phyloP scores from a whole-genome alignment of 2,329 filamentous ascomycete species.

The Colletotrichum paranaense region DNA sequence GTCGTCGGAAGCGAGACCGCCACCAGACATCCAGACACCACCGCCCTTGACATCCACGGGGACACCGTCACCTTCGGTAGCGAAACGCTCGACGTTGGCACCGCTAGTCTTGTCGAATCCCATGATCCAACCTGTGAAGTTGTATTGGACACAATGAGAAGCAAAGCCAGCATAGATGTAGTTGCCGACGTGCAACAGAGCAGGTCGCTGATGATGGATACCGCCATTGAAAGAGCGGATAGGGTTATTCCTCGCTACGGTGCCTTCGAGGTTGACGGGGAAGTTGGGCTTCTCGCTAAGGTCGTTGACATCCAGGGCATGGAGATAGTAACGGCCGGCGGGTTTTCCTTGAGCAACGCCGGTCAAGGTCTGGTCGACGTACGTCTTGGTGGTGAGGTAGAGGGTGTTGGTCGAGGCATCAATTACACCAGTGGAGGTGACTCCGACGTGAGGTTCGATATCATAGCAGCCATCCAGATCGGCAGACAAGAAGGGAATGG shows the following conservation, averaged over 20 bases:
- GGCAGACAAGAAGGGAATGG: constrained; percentile 60
- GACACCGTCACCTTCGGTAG: constrained; percentile 55
- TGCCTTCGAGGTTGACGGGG: constrained; percentile 60
- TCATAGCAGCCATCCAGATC: constrained; percentile 61
- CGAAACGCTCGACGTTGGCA: constrained; percentile 50
- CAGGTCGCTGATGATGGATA: constrained; percentile 62
- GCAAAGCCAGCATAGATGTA: constrained; percentile 65
- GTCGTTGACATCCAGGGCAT: constrained; percentile 52
- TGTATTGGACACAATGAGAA: constrained; percentile 66
- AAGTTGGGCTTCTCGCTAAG: constrained; percentile 53
- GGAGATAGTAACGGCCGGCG: constrained; percentile 49
- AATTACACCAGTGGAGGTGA: constrained; percentile 59
- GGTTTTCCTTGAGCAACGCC: constrained; percentile 46
- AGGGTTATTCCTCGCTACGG: constrained; percentile 56
- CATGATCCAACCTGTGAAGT: constrained; percentile 65
- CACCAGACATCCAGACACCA: constrained; percentile 56
- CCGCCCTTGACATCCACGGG: constrained; percentile 50
- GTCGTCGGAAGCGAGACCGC: constrained; percentile 52
- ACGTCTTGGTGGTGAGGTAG: constrained; percentile 57
- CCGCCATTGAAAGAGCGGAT: constrained; percentile 63
- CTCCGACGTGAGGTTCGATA: constrained; percentile 58
- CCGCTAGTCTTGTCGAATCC: constrained; percentile 57
- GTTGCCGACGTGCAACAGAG: constrained; percentile 56
- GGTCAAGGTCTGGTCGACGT: constrained; percentile 45
- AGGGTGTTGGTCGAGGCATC: constrained; percentile 56